Evolutionary conservation across 1,284 basidiomycete genomes (phyloP).

Genomic region (Cutaneotrichosporon cutaneum): DNA sequence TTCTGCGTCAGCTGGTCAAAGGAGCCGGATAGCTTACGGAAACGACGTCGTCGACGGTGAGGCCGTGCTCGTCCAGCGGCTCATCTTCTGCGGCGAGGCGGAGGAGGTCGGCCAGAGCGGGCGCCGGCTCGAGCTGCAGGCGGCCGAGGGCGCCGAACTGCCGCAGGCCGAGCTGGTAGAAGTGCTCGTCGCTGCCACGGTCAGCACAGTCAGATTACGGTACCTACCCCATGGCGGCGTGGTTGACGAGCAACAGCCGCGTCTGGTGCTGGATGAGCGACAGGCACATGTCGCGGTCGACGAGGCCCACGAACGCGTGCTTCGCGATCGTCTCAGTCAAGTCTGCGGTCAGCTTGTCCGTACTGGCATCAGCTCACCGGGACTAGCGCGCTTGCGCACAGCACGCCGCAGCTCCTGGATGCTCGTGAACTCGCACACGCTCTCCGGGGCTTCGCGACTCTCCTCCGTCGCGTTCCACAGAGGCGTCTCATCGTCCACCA

Average conservation of each 20-base stretch:
- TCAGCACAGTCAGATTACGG: neutral
- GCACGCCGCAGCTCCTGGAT: constrained; percentile 66
- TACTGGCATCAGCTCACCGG: constrained; percentile 58
- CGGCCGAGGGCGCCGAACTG: constrained; percentile 84
- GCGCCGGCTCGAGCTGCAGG: constrained; percentile 78
- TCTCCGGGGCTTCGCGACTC: constrained; percentile 65
- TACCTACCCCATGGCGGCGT: constrained; percentile 72
- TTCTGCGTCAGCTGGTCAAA: constrained; percentile 13
- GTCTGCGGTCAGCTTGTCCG: constrained; percentile 55
- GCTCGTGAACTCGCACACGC: constrained; percentile 76
- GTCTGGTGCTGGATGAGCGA: constrained; percentile 86
- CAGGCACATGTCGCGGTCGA: constrained; percentile 70
- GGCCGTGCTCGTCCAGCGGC: constrained; percentile 43
- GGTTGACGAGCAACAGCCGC: constrained; percentile 84
- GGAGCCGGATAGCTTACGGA: constrained; percentile 58
- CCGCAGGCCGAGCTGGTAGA: constrained; percentile 87
- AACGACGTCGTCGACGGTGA: constrained; percentile 59
- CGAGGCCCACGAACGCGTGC: constrained; percentile 90
- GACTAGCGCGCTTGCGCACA: constrained; percentile 64
- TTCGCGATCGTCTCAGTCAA: constrained; percentile 79
- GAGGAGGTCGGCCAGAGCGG: constrained; percentile 68
- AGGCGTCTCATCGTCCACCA: constrained; percentile 25
- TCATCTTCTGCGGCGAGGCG: constrained; percentile 76
- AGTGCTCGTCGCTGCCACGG: constrained; percentile 77
- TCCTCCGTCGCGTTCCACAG: constrained; percentile 32